Base-by-base conservation (phyloP, 352 stramenopile species). In the Phytophthora vignae region DNA sequence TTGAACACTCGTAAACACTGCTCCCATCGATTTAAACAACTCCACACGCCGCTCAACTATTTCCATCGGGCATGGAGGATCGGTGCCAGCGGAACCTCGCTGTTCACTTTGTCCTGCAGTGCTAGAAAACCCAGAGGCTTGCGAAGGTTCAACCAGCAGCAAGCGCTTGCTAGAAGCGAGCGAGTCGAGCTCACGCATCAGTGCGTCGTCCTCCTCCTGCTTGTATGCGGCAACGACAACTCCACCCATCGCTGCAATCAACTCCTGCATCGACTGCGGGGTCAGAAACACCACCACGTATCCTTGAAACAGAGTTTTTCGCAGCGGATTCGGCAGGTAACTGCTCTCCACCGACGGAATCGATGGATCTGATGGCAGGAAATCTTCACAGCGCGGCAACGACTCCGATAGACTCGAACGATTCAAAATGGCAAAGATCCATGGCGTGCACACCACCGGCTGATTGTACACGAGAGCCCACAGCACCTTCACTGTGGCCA, bases 391-490 rank as follows among this genome's bases (percentile, higher is more conserved):
- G 14, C 84, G 77, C 22, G 90, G 90, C 40, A 96, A 66, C 12
- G 86, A 78, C 55, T 94, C 85, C 1, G 90, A 85, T 40, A 96
- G 68, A 48, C 79, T 93, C 58, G 88, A 86, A 55, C 90, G 90
- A 15, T 82, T 82, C 22, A 92, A 71, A 49, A 96, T 88, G 15
- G 85, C 88, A 48, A 91, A 90, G 38, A 96, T 82, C 90, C 90
- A 96, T 11, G 83, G 74, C 33, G 87, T 93, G 52, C 78, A 90
- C 54, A 96, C 90, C 55, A 96, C 87, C 0, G 86, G 89, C 53
- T 96, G 90, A 52, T 90, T 94, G 70, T 91, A 90, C 60, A 96
- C 88, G 15, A 96, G 78, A 10, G 90, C 87, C 90, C 90, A 96
- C 10, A 96, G 78, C 60, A 96, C 84, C 56, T 96, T 96, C 25